Base-by-base conservation (phyloP, 1,284 basidiomycete species). In the Heterobasidion irregulare region DNA sequence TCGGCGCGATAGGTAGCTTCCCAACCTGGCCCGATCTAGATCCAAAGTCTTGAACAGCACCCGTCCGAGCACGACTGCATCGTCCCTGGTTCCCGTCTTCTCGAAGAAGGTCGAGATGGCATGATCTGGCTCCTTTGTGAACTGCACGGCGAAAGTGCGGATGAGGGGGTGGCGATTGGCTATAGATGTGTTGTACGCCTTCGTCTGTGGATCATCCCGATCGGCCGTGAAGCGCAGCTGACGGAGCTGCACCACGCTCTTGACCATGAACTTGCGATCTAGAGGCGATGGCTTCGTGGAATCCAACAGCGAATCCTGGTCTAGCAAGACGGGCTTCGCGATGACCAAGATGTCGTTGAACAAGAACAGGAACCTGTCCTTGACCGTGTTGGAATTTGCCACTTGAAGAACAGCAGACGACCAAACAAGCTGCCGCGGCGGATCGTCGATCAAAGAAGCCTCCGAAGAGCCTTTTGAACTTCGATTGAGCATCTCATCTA, bases 271-370 rank as follows among this genome's bases (percentile, higher is more conserved):
- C 63, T 87, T 86, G 65, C 86, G 79, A 62, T 96, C 92, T 51
- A 89, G 78, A 1, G 84, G 78, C 60, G 76, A 84, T 8, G 85
- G 81, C 59, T 82, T 84, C 57, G 78, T 74, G 46, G 74, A 70
- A 57, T 86, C 82, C 50, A 80, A 69, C 43, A 83, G 72, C 38
- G 73, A 72, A 60, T 86, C 85, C 60, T 82, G 75, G 60, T 86
- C 84, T 53, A 80, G 75, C 54, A 79, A 68, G 60, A 88, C 74
- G 12, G 88, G 83, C 65, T 92, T 88, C 48, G 88, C 82, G 58
- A 99, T 84, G 66, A 99, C 82, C 47, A 99, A 79, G 50, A 98
- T 79, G 68, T 99, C 97, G 66, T 78, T 92, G 78, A 99, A 99
- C 19, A 99, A 77, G 73, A 98, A 95, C 12, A 99, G 78, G 74